Conservation (phyloP, 2,329 filamentous ascomycete species). For the Salinomyces thailandicus region DNA sequence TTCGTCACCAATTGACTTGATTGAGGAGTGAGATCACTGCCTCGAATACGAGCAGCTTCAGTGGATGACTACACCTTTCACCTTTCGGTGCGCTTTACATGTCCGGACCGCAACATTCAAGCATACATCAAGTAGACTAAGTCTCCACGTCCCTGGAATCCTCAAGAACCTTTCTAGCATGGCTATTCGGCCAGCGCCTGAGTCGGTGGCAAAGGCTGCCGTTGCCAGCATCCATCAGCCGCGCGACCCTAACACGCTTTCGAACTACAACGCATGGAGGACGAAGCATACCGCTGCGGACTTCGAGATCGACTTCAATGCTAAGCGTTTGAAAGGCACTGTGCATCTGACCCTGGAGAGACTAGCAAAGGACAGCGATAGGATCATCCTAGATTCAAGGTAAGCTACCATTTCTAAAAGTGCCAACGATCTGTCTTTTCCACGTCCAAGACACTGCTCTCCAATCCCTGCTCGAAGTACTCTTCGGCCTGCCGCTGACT, state of each 20-base stretch:
- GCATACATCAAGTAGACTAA: too few species aligned
- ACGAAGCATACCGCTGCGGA: conserved; percentile 75
- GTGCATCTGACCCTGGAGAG: conserved; percentile 69
- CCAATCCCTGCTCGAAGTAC: too few species aligned
- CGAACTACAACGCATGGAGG: conserved; percentile 82
- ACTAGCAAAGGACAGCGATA: conserved; percentile 59
- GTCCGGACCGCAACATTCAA: too few species aligned
- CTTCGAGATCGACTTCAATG: conserved; percentile 73
- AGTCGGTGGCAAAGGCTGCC: conserved; percentile 17
- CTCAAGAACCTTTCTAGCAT: conserved; percentile 15
- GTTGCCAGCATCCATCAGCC: conserved; percentile 24
- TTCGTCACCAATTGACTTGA: too few species aligned
- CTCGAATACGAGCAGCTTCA: too few species aligned
- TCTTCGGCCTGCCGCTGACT: too few species aligned
- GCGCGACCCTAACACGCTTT: conserved; percentile 73
- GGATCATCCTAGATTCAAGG: conserved; percentile 77
- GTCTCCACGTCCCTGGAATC: not conserved
- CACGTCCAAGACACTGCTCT: too few species aligned
- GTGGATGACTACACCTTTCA: not conserved
- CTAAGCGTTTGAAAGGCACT: conserved; percentile 64
- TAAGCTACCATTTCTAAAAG: conserved; percentile 12
- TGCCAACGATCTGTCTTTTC: too few species aligned
- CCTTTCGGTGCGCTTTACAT: not conserved
- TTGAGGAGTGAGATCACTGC: too few species aligned
- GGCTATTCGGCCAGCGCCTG: conserved; percentile 18